These are phyloP conservation scores for Lunasporangiospora selenospora DNA, from an alignment of 192 early-diverging fungal genomes.

Conservation along the genomic window DNA sequence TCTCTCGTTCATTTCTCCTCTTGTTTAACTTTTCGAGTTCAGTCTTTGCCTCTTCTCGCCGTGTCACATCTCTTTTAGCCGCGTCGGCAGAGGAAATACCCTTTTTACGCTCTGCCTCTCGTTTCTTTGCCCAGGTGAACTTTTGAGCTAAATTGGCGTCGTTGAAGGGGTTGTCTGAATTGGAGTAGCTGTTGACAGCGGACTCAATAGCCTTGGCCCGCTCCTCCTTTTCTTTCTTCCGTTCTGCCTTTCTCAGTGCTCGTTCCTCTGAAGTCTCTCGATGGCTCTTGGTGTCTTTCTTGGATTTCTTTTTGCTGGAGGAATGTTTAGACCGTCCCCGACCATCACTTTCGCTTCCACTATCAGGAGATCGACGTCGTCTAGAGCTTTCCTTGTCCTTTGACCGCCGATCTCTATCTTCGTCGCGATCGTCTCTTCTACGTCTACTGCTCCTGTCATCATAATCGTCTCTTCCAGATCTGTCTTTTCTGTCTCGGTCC, in stretches of 20 bases:
- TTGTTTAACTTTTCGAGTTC: constrained; percentile 87
- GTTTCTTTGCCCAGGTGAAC: constrained; percentile 96
- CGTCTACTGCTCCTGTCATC: constrained; percentile 1
- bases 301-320: constrained; percentile 37
- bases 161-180: constrained; percentile 81
- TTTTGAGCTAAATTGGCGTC: constrained; percentile 82
- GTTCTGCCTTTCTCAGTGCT: constrained; percentile 25
- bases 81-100: constrained; percentile 66
- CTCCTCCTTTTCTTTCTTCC: constrained; percentile 41
- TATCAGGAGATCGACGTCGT: constrained; percentile 13
- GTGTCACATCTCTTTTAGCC: constrained; percentile 56
- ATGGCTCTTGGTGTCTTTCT: constrained; percentile 9
- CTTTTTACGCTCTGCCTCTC: constrained; percentile 78
- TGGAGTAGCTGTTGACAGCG: constrained; percentile 66
- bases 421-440: not conserved
- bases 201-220: constrained; percentile 28
- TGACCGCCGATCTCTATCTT: not conserved
- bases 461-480: not conserved
- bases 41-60: constrained; percentile 66
- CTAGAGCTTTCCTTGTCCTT: constrained; percentile 13
- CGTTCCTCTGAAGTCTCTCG: constrained; percentile 42
- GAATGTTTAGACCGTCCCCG: constrained; percentile 16
- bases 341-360: constrained; percentile 7
- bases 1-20: constrained; percentile 81
- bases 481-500: constrained; percentile 2